phyloP scores from a whole-genome alignment of 441 rosid genomes.

The Theobroma grandiflorum region DNA sequence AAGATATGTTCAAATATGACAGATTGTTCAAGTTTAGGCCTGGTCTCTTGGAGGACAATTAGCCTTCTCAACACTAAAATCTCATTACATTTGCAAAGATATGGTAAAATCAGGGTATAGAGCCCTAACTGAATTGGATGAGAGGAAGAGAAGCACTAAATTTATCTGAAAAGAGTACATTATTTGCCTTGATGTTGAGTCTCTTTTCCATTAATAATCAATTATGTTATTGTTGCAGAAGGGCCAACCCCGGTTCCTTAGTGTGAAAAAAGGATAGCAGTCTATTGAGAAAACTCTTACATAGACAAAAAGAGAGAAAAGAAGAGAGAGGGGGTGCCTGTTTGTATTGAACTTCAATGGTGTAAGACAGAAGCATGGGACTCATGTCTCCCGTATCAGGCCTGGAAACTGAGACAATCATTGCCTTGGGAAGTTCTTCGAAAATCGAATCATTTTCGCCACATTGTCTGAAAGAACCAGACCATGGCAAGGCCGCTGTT shows the following conservation, averaged over 20 bases:
- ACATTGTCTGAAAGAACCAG: slow-evolving; percentile 22
- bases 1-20: too few species aligned
- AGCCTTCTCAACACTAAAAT: neutral
- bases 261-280: neutral
- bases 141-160: neutral
- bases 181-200: neutral
- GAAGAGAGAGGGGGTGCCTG: slow-evolving; percentile 42
- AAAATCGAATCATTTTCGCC: slow-evolving; percentile 43
- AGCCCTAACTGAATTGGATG: too few species aligned
- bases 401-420: slow-evolving; percentile 60
- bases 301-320: neutral
- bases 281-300: neutral
- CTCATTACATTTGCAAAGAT: neutral
- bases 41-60: too few species aligned
- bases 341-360: slow-evolving; percentile 71
- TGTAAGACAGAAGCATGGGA: slow-evolving; percentile 74
- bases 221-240: neutral
- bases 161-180: neutral
- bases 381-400: slow-evolving; percentile 72
- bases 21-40: too few species aligned
- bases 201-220: too few species aligned
- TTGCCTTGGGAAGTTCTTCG: slow-evolving; percentile 64
- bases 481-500: slow-evolving; percentile 22
- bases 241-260: neutral
- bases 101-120: neutral